These are phyloP conservation scores for Effrenium voratum DNA, from an alignment of 73 alveolate genomes.

Conservation along the genomic window DNA sequence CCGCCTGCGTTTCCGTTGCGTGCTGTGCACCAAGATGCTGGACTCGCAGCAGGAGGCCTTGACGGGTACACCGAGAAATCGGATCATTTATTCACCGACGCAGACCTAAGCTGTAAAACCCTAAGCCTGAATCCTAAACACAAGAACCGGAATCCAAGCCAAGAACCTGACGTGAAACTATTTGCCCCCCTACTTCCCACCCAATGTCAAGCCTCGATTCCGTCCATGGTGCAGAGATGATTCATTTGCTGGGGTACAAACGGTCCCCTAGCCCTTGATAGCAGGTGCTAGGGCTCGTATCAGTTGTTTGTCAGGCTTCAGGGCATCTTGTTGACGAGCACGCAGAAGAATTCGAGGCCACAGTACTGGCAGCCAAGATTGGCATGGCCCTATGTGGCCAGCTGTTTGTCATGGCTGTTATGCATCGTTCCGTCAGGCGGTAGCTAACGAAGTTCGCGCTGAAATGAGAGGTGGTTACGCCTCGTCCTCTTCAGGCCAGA, in stretches of 20 bases:
- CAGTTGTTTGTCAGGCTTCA: conserved; percentile 32
- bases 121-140: too few relatives aligned
- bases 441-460: conserved; percentile 36
- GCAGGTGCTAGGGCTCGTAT: too few relatives aligned
- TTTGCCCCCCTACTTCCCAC: too few relatives aligned
- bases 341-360: conserved; percentile 54
- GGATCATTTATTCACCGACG: too few relatives aligned
- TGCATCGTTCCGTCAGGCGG: background rate
- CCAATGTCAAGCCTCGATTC: too few relatives aligned
- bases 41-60: conserved; percentile 62
- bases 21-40: conserved; percentile 8
- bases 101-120: too few relatives aligned
- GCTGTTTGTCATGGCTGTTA: background rate
- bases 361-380: background rate
- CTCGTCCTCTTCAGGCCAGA: conserved; percentile 45
- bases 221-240: background rate
- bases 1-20: conserved; percentile 67
- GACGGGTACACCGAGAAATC: too few relatives aligned
- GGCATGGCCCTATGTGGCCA: background rate
- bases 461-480: conserved; percentile 43
- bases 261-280: background rate
- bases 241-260: background rate
- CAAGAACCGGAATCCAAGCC: too few relatives aligned
- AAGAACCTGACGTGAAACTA: too few relatives aligned
- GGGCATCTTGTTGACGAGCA: conserved; percentile 47